Evolutionary conservation across 176 grass and related monocot species (phyloP).

Genomic region (Triticum urartu): DNA sequence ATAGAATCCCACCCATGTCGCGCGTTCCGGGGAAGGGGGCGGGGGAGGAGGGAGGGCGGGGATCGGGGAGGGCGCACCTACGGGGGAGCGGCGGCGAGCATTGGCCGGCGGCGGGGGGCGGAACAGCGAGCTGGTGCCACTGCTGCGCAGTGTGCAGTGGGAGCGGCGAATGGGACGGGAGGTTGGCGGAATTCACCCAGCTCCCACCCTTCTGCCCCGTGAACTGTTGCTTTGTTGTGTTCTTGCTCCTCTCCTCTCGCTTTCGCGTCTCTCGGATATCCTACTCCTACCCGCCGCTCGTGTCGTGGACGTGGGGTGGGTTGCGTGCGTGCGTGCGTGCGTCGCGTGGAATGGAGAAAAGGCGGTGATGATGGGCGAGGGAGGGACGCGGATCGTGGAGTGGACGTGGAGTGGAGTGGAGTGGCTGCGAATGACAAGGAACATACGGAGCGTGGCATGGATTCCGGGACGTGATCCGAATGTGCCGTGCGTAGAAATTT

Average conservation of each 20-base stretch:
- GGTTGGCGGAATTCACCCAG: constrained; percentile 27
- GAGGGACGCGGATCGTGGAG: not conserved
- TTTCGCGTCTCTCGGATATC: constrained; percentile 1
- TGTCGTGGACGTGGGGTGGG: not conserved
- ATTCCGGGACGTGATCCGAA: constrained; percentile 7
- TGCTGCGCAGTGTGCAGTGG: constrained; percentile 1
- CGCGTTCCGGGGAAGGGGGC: not conserved
- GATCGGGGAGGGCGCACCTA: constrained; percentile 34
- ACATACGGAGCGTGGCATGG: not conserved
- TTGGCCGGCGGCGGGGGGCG: constrained; percentile 8
- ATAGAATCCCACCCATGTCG: not conserved
- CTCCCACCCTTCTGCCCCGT: not conserved
- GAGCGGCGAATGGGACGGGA: constrained; percentile 4
- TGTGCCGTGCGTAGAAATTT: not conserved
- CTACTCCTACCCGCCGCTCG: constrained; percentile 21
- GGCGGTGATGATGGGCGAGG: constrained; percentile 5
- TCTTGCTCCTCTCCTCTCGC: not conserved
- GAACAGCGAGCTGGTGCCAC: not conserved
- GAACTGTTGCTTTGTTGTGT: constrained; percentile 43
- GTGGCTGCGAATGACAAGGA: not conserved
- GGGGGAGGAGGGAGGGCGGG: not conserved
- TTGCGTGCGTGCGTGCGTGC: constrained; percentile 17
- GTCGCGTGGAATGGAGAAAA: constrained; percentile 12
- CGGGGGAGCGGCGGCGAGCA: not conserved
- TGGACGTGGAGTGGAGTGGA: not conserved